A percentile compares a stretch with the other conserved stretches of the same genome.
Evolutionary conservation across 1,284 basidiomycete species (phyloP).

Genomic region (Hortiboletus rubellus): DNA sequence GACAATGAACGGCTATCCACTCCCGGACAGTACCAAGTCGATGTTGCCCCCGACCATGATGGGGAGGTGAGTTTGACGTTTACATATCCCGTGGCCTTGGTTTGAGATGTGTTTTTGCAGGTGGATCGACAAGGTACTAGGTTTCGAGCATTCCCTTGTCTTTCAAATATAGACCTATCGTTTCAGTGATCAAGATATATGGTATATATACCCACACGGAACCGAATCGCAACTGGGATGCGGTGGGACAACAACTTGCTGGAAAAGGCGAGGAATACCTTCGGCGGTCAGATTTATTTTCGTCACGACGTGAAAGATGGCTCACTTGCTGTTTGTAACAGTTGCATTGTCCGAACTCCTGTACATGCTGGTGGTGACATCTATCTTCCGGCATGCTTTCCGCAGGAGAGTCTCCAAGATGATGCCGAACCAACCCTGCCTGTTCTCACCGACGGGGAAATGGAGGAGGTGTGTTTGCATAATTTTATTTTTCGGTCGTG

Average conservation of each 20-base stretch:
- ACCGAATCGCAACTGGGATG: slow-evolving; percentile 59
- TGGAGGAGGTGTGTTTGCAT: slow-evolving; percentile 19
- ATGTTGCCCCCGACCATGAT: slow-evolving; percentile 52
- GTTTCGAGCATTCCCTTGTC: too few relatives aligned
- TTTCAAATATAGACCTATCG: background rate
- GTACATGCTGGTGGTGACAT: slow-evolving; percentile 42
- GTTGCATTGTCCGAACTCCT: slow-evolving; percentile 49
- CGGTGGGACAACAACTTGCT: slow-evolving; percentile 50
- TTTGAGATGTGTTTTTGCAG: too few relatives aligned
- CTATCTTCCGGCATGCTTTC: slow-evolving; percentile 45
- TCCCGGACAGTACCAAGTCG: slow-evolving; percentile 57
- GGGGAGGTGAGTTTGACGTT: too few relatives aligned
- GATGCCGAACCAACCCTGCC: background rate
- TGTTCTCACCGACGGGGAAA: slow-evolving; percentile 24
- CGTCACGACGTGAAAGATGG: background rate
- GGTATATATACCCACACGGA: slow-evolving; percentile 65
- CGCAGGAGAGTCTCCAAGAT: slow-evolving; percentile 22
- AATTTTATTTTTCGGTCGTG: background rate
- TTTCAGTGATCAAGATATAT: slow-evolving; percentile 56
- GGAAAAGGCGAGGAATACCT: slow-evolving; percentile 57
- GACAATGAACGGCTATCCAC: background rate
- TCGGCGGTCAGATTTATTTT: slow-evolving; percentile 36
- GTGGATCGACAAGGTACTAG: too few relatives aligned
- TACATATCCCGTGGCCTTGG: too few relatives aligned
- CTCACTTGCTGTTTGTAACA: slow-evolving; percentile 21